Conservation (phyloP, 2,329 filamentous ascomycete genomes). For the Trichothecium roseum region DNA sequence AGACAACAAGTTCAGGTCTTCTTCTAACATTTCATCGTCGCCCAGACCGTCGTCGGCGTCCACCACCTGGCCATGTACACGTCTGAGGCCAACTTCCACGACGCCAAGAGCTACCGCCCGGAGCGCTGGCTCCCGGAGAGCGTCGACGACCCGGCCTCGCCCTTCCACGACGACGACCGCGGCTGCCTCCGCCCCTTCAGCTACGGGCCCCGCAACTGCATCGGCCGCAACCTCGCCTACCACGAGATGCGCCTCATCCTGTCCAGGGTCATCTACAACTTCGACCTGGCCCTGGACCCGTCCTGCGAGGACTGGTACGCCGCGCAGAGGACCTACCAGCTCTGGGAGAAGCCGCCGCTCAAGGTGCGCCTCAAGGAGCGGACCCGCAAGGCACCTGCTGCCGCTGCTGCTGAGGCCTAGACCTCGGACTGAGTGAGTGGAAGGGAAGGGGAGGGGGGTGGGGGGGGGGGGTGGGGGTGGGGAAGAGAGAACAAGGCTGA, state of each 20-base stretch:
- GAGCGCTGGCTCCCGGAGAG: slow-evolving; percentile 6
- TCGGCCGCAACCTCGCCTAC: slow-evolving; percentile 26
- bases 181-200: neutral
- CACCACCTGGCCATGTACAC: too few species aligned
- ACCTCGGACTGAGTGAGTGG: too few species aligned
- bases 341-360: neutral
- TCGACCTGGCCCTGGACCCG: slow-evolving; percentile 16
- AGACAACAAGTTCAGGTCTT: too few species aligned
- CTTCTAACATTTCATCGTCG: neutral
- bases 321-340: neutral
- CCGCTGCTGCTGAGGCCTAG: too few species aligned
- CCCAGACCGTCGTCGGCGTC: neutral
- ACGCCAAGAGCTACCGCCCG: slow-evolving; percentile 4
- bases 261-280: slow-evolving; percentile 29
- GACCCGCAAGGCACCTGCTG: too few species aligned
- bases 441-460: too few species aligned
- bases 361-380: neutral
- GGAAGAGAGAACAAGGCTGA: too few species aligned
- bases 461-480: too few species aligned
- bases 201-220: slow-evolving; percentile 22
- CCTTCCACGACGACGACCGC: neutral
- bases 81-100: slow-evolving; percentile 2
- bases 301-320: neutral
- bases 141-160: neutral
- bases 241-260: slow-evolving; percentile 34